phyloP scores from a whole-genome alignment of 2,329 filamentous ascomycete species.

The Cladosporium sp. region DNA sequence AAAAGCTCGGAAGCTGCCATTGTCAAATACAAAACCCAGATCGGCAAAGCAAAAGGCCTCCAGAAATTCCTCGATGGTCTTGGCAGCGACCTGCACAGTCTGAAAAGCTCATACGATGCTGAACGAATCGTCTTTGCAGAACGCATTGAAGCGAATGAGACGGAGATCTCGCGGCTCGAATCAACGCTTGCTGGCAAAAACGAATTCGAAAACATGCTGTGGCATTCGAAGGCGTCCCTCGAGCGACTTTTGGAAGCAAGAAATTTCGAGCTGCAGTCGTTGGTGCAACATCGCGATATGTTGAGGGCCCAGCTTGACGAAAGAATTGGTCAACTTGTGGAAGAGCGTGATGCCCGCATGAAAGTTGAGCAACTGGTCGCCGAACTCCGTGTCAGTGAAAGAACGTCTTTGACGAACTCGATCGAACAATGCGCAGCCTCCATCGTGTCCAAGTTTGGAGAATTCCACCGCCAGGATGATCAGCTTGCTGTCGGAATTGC shows the following conservation, averaged over 20 bases:
- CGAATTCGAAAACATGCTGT: constrained; percentile 1
- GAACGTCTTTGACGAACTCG: constrained; percentile 1
- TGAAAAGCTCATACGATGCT: constrained; percentile 8
- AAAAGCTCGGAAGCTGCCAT: constrained; percentile 4
- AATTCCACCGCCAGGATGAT: not conserved
- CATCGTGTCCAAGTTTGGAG: not conserved
- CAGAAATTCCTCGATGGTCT: constrained; percentile 14
- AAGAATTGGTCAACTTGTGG: constrained; percentile 12
- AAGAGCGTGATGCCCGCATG: constrained; percentile 9
- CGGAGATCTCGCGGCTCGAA: constrained; percentile 8
- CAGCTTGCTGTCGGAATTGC: constrained; percentile 1
- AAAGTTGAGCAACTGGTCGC: constrained; percentile 9
- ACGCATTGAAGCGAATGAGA: constrained; percentile 2
- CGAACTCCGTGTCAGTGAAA: not conserved
- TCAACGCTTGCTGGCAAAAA: not conserved
- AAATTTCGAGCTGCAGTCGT: constrained; percentile 8
- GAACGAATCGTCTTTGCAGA: not conserved
- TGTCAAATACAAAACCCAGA: constrained; percentile 10
- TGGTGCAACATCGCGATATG: constrained; percentile 8
- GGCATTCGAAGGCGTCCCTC: constrained; percentile 1
- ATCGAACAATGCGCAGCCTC: not conserved
- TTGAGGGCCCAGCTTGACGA: constrained; percentile 11
- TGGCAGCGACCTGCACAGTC: constrained; percentile 6
- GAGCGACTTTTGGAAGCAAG: constrained; percentile 11
- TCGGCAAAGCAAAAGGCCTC: constrained; percentile 12